phyloP scores from a whole-genome alignment of 2,329 filamentous ascomycete genomes.

The Venturia asperata region DNA sequence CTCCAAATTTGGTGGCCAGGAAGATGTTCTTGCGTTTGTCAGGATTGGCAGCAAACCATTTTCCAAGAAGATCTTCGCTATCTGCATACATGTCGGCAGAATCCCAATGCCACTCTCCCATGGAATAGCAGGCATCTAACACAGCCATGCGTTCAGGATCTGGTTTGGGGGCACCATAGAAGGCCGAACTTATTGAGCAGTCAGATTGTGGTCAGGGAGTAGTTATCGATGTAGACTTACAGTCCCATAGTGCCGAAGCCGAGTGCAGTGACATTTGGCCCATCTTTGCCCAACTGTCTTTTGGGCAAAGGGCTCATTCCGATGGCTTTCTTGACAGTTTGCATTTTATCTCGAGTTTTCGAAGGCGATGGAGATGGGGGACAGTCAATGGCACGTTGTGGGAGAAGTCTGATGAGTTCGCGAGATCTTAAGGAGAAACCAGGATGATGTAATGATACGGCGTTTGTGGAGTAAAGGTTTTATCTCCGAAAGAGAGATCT shows the following conservation, averaged over 20 bases:
- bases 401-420: background rate
- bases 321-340: constrained; percentile 3
- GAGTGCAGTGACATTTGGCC: constrained; percentile 44
- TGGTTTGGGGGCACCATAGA: constrained; percentile 43
- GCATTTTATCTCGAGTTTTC: background rate
- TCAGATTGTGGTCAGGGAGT: background rate
- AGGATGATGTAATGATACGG: background rate
- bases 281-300: constrained; percentile 45
- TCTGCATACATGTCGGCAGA: constrained; percentile 35
- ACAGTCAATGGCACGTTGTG: background rate
- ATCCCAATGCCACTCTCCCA: constrained; percentile 49
- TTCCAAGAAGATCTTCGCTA: constrained; percentile 17
- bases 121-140: constrained; percentile 45
- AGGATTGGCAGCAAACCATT: constrained; percentile 19
- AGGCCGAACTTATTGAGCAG: constrained; percentile 23
- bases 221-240: constrained; percentile 18
- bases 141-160: constrained; percentile 46
- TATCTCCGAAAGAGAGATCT: too few relatives aligned
- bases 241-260: constrained; percentile 51
- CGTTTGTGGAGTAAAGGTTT: background rate
- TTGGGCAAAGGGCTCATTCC: constrained; percentile 27
- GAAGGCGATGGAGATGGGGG: background rate
- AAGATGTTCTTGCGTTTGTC: constrained; percentile 17
- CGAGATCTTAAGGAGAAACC: background rate
- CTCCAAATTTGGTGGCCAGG: constrained; percentile 18